Evolutionary conservation across 768 basidiomycete genomes (phyloP).

Genomic region (Tylopilus balloui): DNA sequence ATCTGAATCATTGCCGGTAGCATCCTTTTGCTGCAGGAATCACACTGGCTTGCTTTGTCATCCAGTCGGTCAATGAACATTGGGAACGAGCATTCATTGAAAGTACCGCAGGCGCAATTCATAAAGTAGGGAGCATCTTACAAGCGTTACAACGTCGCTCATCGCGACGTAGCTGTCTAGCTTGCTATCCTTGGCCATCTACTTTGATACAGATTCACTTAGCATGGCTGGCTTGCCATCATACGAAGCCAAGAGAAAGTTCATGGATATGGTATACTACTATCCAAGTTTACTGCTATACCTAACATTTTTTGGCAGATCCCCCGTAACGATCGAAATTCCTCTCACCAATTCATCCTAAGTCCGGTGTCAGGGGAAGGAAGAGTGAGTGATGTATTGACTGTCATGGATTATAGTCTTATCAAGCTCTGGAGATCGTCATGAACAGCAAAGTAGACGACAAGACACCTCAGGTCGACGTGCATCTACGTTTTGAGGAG

Average conservation of each 20-base stretch:
- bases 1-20: slow-evolving; percentile 35
- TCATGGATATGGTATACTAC: slow-evolving; percentile 61
- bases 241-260: slow-evolving; percentile 64
- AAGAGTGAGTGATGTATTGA: slow-evolving; percentile 46
- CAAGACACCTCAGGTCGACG: slow-evolving; percentile 79
- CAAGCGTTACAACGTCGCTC: not conserved
- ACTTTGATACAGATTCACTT: slow-evolving; percentile 90
- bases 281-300: not conserved
- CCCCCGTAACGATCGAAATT: slow-evolving; percentile 40
- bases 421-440: slow-evolving; percentile 48
- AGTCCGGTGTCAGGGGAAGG: slow-evolving; percentile 96
- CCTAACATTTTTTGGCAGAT: slow-evolving; percentile 37
- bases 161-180: slow-evolving; percentile 61
- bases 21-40: slow-evolving; percentile 93
- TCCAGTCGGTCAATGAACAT: slow-evolving; percentile 79
- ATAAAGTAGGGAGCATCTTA: slow-evolving; percentile 57
- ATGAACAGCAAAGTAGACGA: slow-evolving; percentile 77
- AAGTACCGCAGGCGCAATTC: slow-evolving; percentile 79
- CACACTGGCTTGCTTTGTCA: slow-evolving; percentile 83
- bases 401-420: not conserved
- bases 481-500: slow-evolving; percentile 85
- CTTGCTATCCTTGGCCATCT: slow-evolving; percentile 81
- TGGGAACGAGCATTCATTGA: slow-evolving; percentile 94
- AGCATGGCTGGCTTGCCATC: slow-evolving; percentile 69
- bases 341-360: slow-evolving; percentile 83